phyloP scores from a whole-genome alignment of 2,329 filamentous ascomycete species.

The Mycocentrospora acerina region DNA sequence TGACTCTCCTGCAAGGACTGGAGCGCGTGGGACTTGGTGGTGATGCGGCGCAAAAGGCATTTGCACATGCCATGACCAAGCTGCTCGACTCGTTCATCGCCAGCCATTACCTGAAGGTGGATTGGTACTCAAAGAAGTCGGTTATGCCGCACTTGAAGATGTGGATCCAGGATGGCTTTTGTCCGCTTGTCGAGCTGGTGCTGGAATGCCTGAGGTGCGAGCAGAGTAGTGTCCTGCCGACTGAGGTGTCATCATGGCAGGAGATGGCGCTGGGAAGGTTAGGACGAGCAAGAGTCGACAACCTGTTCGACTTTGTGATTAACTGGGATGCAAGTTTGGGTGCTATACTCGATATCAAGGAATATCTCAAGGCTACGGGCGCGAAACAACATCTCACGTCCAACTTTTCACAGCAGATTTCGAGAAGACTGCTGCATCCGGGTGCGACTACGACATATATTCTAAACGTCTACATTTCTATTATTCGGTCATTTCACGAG shows the following conservation, averaged over 20 bases:
- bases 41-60: slow-evolving; percentile 68
- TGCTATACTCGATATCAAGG: slow-evolving; percentile 72
- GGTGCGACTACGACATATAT: slow-evolving; percentile 76
- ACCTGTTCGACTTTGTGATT: slow-evolving; percentile 78
- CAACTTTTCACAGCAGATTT: slow-evolving; percentile 66
- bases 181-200: slow-evolving; percentile 64
- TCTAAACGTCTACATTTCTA: slow-evolving; percentile 73
- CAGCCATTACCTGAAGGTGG: slow-evolving; percentile 60
- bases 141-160: slow-evolving; percentile 62
- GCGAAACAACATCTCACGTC: slow-evolving; percentile 70
- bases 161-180: slow-evolving; percentile 70
- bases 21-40: slow-evolving; percentile 68
- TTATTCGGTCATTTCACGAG: slow-evolving; percentile 75
- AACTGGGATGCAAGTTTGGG: slow-evolving; percentile 71
- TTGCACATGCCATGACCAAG: slow-evolving; percentile 69
- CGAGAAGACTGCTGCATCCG: slow-evolving; percentile 69
- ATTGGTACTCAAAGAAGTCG: slow-evolving; percentile 58
- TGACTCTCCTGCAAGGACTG: slow-evolving; percentile 60
- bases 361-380: slow-evolving; percentile 67
- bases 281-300: slow-evolving; percentile 66
- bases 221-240: slow-evolving; percentile 26
- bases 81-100: slow-evolving; percentile 66
- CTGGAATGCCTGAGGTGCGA: slow-evolving; percentile 46
- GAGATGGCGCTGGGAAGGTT: slow-evolving; percentile 69
- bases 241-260: slow-evolving; percentile 67